Evolutionary conservation across 1,284 basidiomycete genomes (phyloP).

Genomic region (Amylostereum chailletii): DNA sequence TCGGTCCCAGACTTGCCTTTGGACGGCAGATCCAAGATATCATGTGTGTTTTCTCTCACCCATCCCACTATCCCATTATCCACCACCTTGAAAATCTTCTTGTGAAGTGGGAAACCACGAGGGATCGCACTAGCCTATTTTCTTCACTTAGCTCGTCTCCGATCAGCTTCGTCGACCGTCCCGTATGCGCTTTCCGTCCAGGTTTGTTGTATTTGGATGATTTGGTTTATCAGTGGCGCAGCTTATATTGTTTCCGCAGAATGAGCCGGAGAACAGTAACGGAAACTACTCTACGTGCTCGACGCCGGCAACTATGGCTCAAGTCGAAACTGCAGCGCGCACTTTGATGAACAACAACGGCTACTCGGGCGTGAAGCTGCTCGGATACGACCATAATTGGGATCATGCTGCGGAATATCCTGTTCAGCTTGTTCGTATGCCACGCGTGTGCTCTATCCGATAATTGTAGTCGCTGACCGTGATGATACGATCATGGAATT

Average conservation of each 20-base stretch:
- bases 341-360: slow-evolving; percentile 36
- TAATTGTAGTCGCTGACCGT: not conserved
- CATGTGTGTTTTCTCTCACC: slow-evolving; percentile 2
- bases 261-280: slow-evolving; percentile 40
- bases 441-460: too few species aligned
- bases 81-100: too few species aligned
- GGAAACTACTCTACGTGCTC: slow-evolving; percentile 35
- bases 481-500: not conserved
- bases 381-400: slow-evolving; percentile 47
- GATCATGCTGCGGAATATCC: slow-evolving; percentile 38
- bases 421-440: slow-evolving; percentile 30
- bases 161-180: slow-evolving; percentile 29
- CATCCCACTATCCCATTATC: too few species aligned
- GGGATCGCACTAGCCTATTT: slow-evolving; percentile 26
- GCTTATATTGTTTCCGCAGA: slow-evolving; percentile 23
- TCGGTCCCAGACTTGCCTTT: too few species aligned
- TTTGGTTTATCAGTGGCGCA: too few species aligned
- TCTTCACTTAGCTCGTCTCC: slow-evolving; percentile 20
- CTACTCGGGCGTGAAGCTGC: slow-evolving; percentile 32
- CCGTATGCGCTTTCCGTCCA: slow-evolving; percentile 33
- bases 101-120: slow-evolving; percentile 23
- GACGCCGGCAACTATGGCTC: slow-evolving; percentile 30
- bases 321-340: slow-evolving; percentile 32
- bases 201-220: too few species aligned
- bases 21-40: slow-evolving; percentile 4